Evolutionary conservation across 768 basidiomycete species (phyloP), one percentile per base, ranked within the genome.

Genomic region (Suillus subaureus): DNA sequence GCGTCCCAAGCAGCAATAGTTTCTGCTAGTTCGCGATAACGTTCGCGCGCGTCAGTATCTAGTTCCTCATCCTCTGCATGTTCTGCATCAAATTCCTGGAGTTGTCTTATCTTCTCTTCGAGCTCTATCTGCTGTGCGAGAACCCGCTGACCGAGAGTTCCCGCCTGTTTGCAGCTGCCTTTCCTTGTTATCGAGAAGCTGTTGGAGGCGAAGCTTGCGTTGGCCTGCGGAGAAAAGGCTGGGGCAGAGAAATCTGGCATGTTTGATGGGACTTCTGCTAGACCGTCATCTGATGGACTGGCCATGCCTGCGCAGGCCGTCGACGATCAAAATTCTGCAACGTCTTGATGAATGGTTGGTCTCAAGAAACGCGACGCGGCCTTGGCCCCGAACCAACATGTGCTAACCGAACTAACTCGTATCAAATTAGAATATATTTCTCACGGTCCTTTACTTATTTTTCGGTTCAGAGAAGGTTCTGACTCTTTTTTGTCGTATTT

Each of bases 121-220:
- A 98, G 87, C 74, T 97, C 93, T 80, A 93, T 90, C 79, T 94
- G 94, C 81, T 99, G 97, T 23, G 88, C 86, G 67, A 98, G 89
- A 71, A 99, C 88, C 76, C 93, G 91, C 79, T 97, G 95, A 61
- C 97, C 96, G 74, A 99, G 88, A 63, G 89, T 91, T 43, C 93
- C 96, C 6, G 94, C 94, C 69, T 94, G 91, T 68, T n/a, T 94
- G 89, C 40, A 98, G 89, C 77, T 98, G 95, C 74, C 89, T 88
- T 78, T 96, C 93, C 83, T 98, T 98, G 75, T 82, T 85, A 79
- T 94, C 93, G 70, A 99, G 86, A 65, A 97, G 88, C 66, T 78
- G 79, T 65, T 89, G 87, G 15, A 89, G 81, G 65, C 87, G 83
- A 64, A 82, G 82, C 72, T 87, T 88, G 78, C 88, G 82, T 76